Evolutionary conservation across 192 early-diverging fungal species (phyloP).

Genomic region (Backusella mclennaniae): DNA sequence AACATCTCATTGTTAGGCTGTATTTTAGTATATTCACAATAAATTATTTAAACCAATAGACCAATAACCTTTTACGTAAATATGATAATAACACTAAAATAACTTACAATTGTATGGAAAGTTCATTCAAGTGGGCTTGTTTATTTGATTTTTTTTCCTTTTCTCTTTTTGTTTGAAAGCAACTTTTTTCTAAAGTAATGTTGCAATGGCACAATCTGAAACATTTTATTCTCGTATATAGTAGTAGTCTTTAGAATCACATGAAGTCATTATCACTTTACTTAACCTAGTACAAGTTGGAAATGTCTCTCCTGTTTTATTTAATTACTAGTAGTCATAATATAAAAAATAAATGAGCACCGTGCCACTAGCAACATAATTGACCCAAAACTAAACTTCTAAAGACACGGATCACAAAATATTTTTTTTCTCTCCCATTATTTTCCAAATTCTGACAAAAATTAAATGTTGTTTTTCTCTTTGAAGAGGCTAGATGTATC

Average conservation of each 20-base stretch:
- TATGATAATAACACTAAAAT: no score
- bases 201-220: no score
- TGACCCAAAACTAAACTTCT: neutral
- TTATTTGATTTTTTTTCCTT: no score
- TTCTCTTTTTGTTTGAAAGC: no score
- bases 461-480: neutral
- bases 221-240: neutral
- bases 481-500: no score
- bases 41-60: neutral
- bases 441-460: neutral
- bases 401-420: neutral
- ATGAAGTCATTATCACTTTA: neutral
- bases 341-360: neutral
- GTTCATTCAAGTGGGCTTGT: no score
- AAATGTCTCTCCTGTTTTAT: neutral
- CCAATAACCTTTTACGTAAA: neutral
- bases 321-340: neutral
- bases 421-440: neutral
- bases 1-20: neutral
- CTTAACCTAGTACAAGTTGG: neutral
- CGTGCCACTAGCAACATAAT: neutral
- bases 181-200: no score
- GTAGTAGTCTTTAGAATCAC: neutral
- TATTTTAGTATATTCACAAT: neutral
- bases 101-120: no score